These are phyloP conservation scores for Paramecium pentaurelia DNA, from an alignment of 73 alveolate species.

Conservation along the genomic window DNA sequence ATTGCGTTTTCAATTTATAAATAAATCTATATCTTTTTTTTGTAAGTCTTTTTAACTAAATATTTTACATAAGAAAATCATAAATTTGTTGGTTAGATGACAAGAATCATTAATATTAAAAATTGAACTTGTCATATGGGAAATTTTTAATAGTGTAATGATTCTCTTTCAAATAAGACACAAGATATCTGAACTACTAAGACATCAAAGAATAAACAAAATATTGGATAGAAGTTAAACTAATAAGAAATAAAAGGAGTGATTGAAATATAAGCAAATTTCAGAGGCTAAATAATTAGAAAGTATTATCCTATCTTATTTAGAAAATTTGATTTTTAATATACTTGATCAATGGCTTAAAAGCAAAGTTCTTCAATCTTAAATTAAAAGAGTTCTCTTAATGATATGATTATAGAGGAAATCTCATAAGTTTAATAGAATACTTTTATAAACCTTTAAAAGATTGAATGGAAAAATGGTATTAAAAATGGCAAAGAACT, in stretches of 20 bases:
- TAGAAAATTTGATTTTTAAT: neutral
- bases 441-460: neutral
- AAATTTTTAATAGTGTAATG: neutral
- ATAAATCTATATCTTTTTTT: neutral
- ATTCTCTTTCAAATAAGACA: neutral
- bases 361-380: neutral
- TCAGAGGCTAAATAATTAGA: neutral
- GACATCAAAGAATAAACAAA: neutral
- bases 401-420: neutral
- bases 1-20: neutral
- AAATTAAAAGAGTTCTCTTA: neutral
- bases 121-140: neutral
- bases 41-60: neutral
- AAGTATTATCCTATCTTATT: neutral
- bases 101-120: neutral
- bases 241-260: neutral
- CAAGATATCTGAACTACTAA: neutral
- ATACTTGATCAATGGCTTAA: neutral
- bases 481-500: slow-evolving; percentile 39
- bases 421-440: neutral
- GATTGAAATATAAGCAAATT: neutral
- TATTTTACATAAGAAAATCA: neutral
- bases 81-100: neutral
- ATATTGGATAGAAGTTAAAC: neutral
- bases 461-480: slow-evolving; percentile 58